Percentiles rank a stretch among this genome's conserved stretches.
phyloP scores from a whole-genome alignment of 2,329 filamentous ascomycete species.

The Sordariomycetes sp. region DNA sequence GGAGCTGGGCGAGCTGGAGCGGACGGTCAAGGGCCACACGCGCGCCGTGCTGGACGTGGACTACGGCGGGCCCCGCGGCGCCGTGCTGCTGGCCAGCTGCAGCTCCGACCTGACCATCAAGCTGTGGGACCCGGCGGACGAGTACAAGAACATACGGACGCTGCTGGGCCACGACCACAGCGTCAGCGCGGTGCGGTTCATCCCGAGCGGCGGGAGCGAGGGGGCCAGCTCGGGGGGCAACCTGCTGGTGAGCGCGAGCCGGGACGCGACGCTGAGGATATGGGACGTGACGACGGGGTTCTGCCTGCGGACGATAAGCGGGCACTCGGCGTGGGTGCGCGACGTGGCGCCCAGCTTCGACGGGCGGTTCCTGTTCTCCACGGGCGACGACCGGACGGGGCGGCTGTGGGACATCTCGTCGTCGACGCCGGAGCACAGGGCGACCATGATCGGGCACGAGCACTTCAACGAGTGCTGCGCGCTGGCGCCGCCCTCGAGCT shows the following conservation, averaged over 20 bases:
- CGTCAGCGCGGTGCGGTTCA: conserved; percentile 79
- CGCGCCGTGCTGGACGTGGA: conserved; percentile 82
- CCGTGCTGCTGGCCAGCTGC: conserved; percentile 61
- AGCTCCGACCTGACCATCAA: conserved; percentile 89
- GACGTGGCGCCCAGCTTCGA: conserved; percentile 76
- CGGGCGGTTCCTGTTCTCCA: conserved; percentile 72
- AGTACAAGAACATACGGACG: conserved; percentile 92
- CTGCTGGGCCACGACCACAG: conserved; percentile 87
- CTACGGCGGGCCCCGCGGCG: conserved; percentile 75
- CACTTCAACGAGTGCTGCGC: conserved; percentile 79
- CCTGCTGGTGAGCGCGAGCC: conserved; percentile 72
- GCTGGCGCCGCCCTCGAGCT: conserved; percentile 70
- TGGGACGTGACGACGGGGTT: conserved; percentile 94
- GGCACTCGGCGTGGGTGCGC: conserved; percentile 85
- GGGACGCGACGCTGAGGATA: conserved; percentile 75
- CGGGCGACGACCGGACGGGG: conserved; percentile 71
- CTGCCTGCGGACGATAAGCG: conserved; percentile 79
- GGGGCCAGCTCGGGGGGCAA: conserved; percentile 66
- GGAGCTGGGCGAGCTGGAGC: conserved; percentile 83
- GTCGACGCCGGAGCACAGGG: conserved; percentile 58
- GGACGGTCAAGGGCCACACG: conserved; percentile 86
- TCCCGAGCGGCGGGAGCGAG: conserved; percentile 64
- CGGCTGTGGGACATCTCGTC: conserved; percentile 76
- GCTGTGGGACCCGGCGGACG: conserved; percentile 83
- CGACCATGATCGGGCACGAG: conserved; percentile 76